Evolutionary conservation across 2,329 filamentous ascomycete genomes (phyloP), one percentile per base, ranked within the genome.

Genomic region (Exophiala sp.): DNA sequence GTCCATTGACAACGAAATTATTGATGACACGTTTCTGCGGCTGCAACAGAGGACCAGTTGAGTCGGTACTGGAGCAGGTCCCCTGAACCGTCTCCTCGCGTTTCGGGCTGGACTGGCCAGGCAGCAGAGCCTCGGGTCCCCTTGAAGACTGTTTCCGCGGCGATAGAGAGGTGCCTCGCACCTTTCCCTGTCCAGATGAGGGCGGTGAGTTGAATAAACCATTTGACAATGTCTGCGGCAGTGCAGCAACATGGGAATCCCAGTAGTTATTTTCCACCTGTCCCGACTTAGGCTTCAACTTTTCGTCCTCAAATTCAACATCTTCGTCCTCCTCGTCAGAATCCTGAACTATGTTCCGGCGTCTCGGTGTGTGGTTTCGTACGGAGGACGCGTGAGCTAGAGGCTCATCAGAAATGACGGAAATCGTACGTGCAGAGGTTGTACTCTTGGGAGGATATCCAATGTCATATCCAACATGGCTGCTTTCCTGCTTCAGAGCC

Each of bases 291-390:
- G 18, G 27, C 18, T 45, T 48, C 18, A 24, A 30, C 27, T 18
- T 35, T 3, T 24, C 24, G 27, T 29, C 30, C 11, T n/a, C n/a
- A n/a, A n/a, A n/a, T n/a, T n/a, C n/a, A n/a, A n/a, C n/a, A n/a
- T 22, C 21, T 7, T 53, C 29, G 14, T 48, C 49, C 30, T 53
- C 54, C 10, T 53, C 55, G 22, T 59, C 57, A 6, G 55, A 58
- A 43, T 58, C 55, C 3, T 35, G 46, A 18, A 53, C 46, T 24
- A 50, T 27, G 8, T 52, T 44, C 23, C 37, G 40, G 2, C 29
- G n/a, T 21, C 27, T 48, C 27, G n/a, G 32, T 0, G 7, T 42
- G 13, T 21, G 42, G 38, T 13, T 23, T 42, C 29, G 21, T 27
- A 39, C 43, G 24, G 39, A 24, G 39, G 27, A 13, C 18, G 14